Evolutionary conservation across 192 early-diverging fungal species (phyloP).

Genomic region (Backusella circina): DNA sequence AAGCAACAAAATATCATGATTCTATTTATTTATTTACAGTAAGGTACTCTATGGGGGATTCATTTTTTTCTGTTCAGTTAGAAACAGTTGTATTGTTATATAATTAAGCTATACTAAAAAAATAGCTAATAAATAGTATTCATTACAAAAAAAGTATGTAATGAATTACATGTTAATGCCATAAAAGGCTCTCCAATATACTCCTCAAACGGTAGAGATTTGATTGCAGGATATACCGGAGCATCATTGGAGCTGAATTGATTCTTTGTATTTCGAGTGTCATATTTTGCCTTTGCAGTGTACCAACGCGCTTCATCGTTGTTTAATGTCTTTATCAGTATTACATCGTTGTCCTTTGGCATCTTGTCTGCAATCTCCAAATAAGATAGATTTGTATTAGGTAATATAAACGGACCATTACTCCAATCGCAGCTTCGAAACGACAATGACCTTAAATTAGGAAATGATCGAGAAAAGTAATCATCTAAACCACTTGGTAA

Average conservation of each 20-base stretch:
- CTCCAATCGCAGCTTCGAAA: not conserved
- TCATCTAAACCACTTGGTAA: not conserved
- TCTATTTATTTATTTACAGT: not conserved
- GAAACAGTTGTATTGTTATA: not conserved
- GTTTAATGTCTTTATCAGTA: not conserved
- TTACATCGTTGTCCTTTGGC: not conserved
- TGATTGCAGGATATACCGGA: not conserved
- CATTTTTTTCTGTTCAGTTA: not conserved
- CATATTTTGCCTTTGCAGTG: not conserved
- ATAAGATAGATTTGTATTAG: not conserved
- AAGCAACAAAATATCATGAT: not conserved
- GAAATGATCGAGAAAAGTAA: not conserved
- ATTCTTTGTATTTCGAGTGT: not conserved
- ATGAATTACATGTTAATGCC: not conserved
- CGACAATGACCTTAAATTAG: not conserved
- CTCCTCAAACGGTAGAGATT: not conserved
- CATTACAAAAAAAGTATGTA: not conserved
- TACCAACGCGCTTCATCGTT: not conserved
- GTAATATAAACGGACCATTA: not conserved
- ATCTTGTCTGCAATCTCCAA: not conserved
- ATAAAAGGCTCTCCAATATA: not conserved
- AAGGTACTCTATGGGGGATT: not conserved
- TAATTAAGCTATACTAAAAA: not conserved
- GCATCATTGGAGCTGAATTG: not conserved
- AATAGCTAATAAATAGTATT: not conserved